phyloP scores from a whole-genome alignment of 345 rosid species.

The Sonneratia caseolaris region DNA sequence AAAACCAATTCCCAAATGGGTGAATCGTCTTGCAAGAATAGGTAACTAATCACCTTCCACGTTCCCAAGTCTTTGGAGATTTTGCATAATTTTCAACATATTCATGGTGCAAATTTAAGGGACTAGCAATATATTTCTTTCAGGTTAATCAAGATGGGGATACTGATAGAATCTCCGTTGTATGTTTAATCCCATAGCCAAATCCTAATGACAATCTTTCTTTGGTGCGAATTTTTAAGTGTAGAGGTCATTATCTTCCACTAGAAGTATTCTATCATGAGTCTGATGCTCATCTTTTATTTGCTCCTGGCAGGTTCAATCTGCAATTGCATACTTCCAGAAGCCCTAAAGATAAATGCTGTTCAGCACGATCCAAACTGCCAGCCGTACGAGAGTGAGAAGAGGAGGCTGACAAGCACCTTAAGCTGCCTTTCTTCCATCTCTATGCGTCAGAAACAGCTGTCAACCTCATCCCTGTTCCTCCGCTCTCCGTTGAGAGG shows the following conservation, averaged over 20 bases:
- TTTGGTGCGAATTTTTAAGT: too few species aligned
- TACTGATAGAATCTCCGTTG: not conserved
- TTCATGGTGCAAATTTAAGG: too few species aligned
- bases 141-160: too few species aligned
- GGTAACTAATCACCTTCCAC: conserved; percentile 24
- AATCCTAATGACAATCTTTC: too few species aligned
- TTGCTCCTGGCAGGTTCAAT: conserved; percentile 47
- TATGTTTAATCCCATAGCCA: too few species aligned
- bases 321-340: conserved; percentile 88
- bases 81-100: not conserved
- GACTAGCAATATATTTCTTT: too few species aligned
- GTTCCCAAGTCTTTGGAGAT: not conserved
- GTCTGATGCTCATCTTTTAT: not conserved
- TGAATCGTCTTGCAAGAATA: conserved; percentile 79
- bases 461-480: conserved; percentile 55
- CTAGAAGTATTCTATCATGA: not conserved
- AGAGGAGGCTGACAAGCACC: conserved; percentile 46
- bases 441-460: conserved; percentile 71
- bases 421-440: conserved; percentile 72
- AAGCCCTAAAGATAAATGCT: conserved; percentile 57
- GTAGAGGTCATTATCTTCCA: not conserved
- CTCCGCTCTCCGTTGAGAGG: conserved; percentile 79
- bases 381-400: conserved; percentile 55
- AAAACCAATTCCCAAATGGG: conserved; percentile 80
- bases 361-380: conserved; percentile 50